Base-by-base conservation (phyloP, 2,329 filamentous ascomycete species). In the Cytospora mali region DNA sequence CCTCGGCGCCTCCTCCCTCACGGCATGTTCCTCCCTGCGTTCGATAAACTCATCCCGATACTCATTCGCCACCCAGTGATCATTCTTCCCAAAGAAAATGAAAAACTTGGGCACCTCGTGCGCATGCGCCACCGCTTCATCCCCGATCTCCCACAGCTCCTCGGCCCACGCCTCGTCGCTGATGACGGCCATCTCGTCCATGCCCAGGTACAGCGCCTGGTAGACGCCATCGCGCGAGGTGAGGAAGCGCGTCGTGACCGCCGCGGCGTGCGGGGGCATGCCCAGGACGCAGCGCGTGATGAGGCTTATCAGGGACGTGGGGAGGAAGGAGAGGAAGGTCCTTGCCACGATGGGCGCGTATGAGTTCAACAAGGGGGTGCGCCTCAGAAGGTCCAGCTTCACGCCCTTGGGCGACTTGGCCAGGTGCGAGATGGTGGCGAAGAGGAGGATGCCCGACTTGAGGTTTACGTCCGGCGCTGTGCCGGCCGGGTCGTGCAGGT, bases 341-440 rank as follows among this genome's bases (percentile, higher is more conserved):
- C 72, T 71, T 4, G 78, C 79, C 9, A 84, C 54, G 21, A 73
- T 68, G 62, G 81, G 78, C 4, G 77, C 76, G 58, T 76, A 71
- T 1, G 69, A 63, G 28, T 79, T 76, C 2, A 86, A 69, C 3
- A 79, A 63, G 1, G 80, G 78, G 5, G 75, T 75, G 50, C 74
- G 71, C 3, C 76, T 75, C 6, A 86, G 69, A 4, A 78, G 66
- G 42, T 75, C 74, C 46, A 88, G 74, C 54, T 81, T 81, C 61
- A 75, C 75, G 1, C 90, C 90, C 29, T 79, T 85, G 0, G 83
- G 80, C 1, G 87, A 90, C 61, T 77, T 74, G 11, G 86, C 85
- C 66, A 93, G 87, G 74, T 92, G 84, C n/a, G 87, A 82, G 42
- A 93, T 81, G 1, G 90, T 92, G 1, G 90, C 89, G 71, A 92